Evolutionary conservation across 805 yeast species (phyloP).

Genomic region (Wickerhamiella musiphila): DNA sequence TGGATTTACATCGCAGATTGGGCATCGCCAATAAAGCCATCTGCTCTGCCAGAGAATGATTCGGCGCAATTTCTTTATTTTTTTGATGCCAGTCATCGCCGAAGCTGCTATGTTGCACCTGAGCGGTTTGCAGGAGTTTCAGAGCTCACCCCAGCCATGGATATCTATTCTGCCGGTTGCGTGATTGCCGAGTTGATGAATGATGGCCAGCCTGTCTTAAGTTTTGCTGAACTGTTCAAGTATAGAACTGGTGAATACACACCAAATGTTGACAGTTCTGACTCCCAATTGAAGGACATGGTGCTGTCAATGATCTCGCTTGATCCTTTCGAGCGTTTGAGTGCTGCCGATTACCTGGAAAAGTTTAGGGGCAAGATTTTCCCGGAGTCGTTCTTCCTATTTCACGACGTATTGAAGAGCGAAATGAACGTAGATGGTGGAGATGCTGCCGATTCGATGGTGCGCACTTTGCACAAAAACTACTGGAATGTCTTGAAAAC

Average conservation of each 20-base stretch:
- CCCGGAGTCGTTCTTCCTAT: slow-evolving; percentile 49
- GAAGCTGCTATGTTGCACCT: slow-evolving; percentile 86
- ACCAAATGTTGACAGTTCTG: slow-evolving; percentile 45
- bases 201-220: slow-evolving; percentile 77
- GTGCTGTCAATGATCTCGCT: slow-evolving; percentile 45
- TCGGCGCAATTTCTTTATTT: slow-evolving; percentile 84
- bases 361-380: slow-evolving; percentile 36
- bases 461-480: slow-evolving; percentile 30
- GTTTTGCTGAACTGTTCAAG: slow-evolving; percentile 72
- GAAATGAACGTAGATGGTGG: too few species aligned
- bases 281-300: slow-evolving; percentile 37
- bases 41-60: slow-evolving; percentile 73
- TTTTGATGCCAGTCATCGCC: slow-evolving; percentile 76
- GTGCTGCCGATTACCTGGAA: slow-evolving; percentile 36
- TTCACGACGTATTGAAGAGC: slow-evolving; percentile 18
- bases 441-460: slow-evolving; percentile 36
- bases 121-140: slow-evolving; percentile 44
- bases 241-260: slow-evolving; percentile 51
- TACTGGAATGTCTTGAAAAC: slow-evolving; percentile 7
- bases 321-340: slow-evolving; percentile 42
- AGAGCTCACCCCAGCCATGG: slow-evolving; percentile 46
- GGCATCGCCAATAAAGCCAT: slow-evolving; percentile 73
- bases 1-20: slow-evolving; percentile 76
- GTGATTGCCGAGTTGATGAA: slow-evolving; percentile 74
- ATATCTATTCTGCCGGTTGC: slow-evolving; percentile 44